Percentiles rank a stretch among this genome's conserved stretches.
phyloP scores from a whole-genome alignment of 2,329 filamentous ascomycete species.

The Teratosphaeria destructans region DNA sequence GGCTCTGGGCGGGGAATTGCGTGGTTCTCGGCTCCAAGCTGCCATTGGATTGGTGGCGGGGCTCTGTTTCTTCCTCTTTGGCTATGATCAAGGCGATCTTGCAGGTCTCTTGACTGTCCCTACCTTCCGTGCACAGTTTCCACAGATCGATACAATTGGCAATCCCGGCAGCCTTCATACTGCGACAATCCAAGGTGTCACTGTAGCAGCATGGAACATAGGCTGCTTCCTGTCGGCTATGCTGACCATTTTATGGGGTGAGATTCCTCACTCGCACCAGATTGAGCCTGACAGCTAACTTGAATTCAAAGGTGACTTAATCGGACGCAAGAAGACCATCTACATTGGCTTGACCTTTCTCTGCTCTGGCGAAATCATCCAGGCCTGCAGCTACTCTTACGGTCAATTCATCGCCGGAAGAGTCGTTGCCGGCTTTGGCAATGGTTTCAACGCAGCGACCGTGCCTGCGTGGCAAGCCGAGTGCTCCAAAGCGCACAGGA shows the following conservation, averaged over 20 bases:
- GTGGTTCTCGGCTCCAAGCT: conserved; percentile 31
- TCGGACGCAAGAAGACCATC: not conserved
- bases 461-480: conserved; percentile 41
- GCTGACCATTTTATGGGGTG: conserved; percentile 40
- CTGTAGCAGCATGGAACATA: conserved; percentile 30
- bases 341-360: not conserved
- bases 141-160: conserved; percentile 25
- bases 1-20: conserved; percentile 1
- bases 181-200: conserved; percentile 34
- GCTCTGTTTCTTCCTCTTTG: conserved; percentile 24
- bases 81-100: conserved; percentile 30
- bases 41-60: conserved; percentile 36
- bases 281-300: not conserved
- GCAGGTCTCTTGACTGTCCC: conserved; percentile 33
- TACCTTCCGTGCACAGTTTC: conserved; percentile 31
- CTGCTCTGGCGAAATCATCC: not conserved
- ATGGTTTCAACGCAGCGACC: conserved; percentile 39
- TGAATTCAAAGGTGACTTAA: conserved; percentile 8
- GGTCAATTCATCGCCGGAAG: conserved; percentile 38
- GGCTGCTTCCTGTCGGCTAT: conserved; percentile 36
- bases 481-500: conserved; percentile 38
- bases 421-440: conserved; percentile 40
- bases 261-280: not conserved
- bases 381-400: not conserved
- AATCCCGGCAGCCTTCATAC: conserved; percentile 13